Base-by-base conservation (phyloP, 2,329 filamentous ascomycete genomes). In the Fusarium longipes region DNA sequence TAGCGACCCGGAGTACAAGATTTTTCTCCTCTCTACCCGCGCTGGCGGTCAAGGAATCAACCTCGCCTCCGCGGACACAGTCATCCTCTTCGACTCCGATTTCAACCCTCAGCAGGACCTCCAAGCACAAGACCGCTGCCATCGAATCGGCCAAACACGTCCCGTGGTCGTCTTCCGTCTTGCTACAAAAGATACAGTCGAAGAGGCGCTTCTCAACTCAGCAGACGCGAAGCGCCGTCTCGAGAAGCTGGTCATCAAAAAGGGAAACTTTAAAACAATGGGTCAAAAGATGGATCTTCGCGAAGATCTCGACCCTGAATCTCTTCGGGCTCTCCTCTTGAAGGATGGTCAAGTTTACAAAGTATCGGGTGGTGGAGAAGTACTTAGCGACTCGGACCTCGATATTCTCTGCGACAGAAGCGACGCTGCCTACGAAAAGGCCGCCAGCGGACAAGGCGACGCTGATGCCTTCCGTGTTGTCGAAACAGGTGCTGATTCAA, bases 51-150 rank as follows among this genome's bases (percentile, higher is more conserved):
- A 97, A 74, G 95, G 95, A 48, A 98, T 98, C 82, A 98, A 97
- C 73, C 88, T 98, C 1, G 93, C 93, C 0, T 90, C 90, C 1
- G 95, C 95, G 0, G 95, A 98, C 71, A 97, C 95, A 0, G 95
- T 97, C 12, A 91, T 98, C 43, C 83, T 98, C 0, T 98, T 96
- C 70, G 95, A 98, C 77, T 83, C 81, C 4, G 87, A 97, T 73
- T 97, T 95, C 89, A 99, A 99, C 72, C 96, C 96, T 0, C 96
- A 99, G 76, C 95, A 97, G 75, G 96, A 99, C 77, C 83, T 99
- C 0, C 96, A 99, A 75, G 96, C 96, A 0, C 96, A 98, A 78
- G 96, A 99, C 74, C 92, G 96, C 7, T 93, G 93, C 1, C 96
- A 99, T 76, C 89, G 96, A 14, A 98, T 99, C 65, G 96, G 96